Percentiles rank a stretch among this genome's conserved stretches.
Evolutionary conservation across 257 asterid genomes (phyloP).

Genomic region (Nicotiana noctiflora): DNA sequence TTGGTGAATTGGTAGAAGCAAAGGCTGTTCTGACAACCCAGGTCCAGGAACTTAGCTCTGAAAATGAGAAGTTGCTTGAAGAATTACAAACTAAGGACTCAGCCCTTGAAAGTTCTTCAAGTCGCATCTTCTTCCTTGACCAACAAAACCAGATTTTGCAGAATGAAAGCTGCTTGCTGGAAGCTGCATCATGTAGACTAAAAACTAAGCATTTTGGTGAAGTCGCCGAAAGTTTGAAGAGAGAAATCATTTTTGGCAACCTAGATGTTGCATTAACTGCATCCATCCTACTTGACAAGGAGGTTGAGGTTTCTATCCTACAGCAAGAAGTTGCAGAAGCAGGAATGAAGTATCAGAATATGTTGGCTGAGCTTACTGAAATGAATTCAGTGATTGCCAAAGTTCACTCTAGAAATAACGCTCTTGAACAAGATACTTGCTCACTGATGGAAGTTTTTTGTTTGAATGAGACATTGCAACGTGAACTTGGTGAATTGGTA

Average conservation of each 20-base stretch:
- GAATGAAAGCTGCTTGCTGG: slow-evolving; percentile 30
- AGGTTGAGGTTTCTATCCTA: slow-evolving; percentile 23
- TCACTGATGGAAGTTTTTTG: slow-evolving; percentile 25
- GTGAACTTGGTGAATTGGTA: slow-evolving; percentile 22
- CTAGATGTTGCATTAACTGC: slow-evolving; percentile 50
- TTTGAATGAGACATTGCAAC: slow-evolving; percentile 20
- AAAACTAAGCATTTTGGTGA: slow-evolving; percentile 27
- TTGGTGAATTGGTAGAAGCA: slow-evolving; percentile 26
- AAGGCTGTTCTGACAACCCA: slow-evolving; percentile 24
- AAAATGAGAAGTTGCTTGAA: slow-evolving; percentile 35
- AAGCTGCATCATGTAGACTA: slow-evolving; percentile 36
- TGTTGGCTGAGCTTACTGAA: slow-evolving; percentile 26
- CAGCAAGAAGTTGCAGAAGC: slow-evolving; percentile 19
- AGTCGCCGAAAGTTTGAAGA: slow-evolving; percentile 46
- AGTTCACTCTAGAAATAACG: slow-evolving; percentile 19
- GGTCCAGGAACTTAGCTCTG: slow-evolving; percentile 34
- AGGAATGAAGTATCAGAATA: slow-evolving; percentile 20
- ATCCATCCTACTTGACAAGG: slow-evolving; percentile 49
- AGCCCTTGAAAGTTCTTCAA: slow-evolving; percentile 47
- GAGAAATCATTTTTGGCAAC: slow-evolving; percentile 37
- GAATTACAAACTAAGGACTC: slow-evolving; percentile 48
- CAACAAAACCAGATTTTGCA: slow-evolving; percentile 44
- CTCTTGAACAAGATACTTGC: slow-evolving; percentile 29
- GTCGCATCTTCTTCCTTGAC: slow-evolving; percentile 38
- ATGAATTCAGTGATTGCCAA: slow-evolving; percentile 16